Evolutionary conservation across 2,329 filamentous ascomycete genomes (phyloP), one percentile per base, ranked within the genome.

Genomic region (Penicillium sp.): DNA sequence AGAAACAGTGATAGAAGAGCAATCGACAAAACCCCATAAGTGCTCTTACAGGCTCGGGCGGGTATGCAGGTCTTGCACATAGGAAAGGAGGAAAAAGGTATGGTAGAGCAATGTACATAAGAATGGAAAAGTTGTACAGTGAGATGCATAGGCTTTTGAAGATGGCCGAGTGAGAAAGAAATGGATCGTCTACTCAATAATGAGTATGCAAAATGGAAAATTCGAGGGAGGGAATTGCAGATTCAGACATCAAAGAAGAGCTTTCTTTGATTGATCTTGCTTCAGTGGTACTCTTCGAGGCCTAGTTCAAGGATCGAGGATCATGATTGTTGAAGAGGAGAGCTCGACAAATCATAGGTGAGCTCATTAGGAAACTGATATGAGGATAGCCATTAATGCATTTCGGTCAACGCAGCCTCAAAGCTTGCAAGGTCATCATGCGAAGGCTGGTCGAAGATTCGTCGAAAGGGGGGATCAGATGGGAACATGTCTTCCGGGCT

Each of bases 381-480:
- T 16, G 19, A 34, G n/a, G 26, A 14, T 13, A 16, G 29, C 25
- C 33, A 27, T 46, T 33, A 51, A 15, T 50, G 48, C 48, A 50
- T 51, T 33, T 58, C 53, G 25, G 52, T 50, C 36, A 55, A 51
- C 17, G 48, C 54, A 46, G 56, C 45, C 33, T 57, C 54, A 38
- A 60, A 57, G 33, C 47, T 49, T 40, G 63, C 53, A 50, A 63
- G 30, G 48, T 62, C 47, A 47, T 63, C 52, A 50, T 57, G 50
- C 33, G 59, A 50, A 18, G 69, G 62, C 44, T 67, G 67, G 36
- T 69, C 58, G 43, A 75, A 75, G 15, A 75, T 72, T 40, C 68
- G 68, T 53, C 70, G 70, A 50, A 74, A 73, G 14, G 70, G 65
- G 14, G 69, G 71, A 51, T 71, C 65, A 25, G 63, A 61, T 18